phyloP scores from a whole-genome alignment of 306 rosid species.

The Rosa rugosa region DNA sequence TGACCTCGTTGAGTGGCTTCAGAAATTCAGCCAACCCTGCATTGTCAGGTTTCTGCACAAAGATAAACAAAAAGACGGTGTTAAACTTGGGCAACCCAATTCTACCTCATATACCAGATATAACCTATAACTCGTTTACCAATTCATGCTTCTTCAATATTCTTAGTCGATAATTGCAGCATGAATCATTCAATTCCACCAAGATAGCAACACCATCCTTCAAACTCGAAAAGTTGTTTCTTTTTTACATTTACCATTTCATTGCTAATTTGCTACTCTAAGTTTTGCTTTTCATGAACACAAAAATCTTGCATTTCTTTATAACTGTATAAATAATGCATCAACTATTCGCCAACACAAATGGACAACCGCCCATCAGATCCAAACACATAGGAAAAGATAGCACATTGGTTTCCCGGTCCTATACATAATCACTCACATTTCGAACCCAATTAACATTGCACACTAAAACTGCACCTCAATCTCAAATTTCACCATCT shows the following conservation, averaged over 20 bases:
- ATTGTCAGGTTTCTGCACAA: slow-evolving; percentile 75
- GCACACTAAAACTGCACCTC: neutral
- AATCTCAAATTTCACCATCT: neutral
- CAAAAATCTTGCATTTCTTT: neutral
- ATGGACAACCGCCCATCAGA: neutral
- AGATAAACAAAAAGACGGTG: neutral
- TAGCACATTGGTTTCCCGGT: no score
- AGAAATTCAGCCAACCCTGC: slow-evolving; percentile 80
- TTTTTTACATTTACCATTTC: neutral
- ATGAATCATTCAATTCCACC: slow-evolving; percentile 1
- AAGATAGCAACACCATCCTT: neutral
- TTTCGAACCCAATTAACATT: neutral
- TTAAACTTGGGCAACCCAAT: neutral
- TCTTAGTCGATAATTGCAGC: neutral
- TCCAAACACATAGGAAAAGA: neutral
- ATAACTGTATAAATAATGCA: neutral
- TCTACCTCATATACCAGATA: no score
- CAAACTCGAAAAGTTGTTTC: neutral
- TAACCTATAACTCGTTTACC: neutral
- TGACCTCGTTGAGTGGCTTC: slow-evolving; percentile 77
- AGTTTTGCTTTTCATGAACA: neutral
- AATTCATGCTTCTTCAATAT: neutral
- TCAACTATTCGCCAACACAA: no score
- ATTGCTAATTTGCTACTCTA: neutral
- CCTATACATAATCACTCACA: neutral